Evolutionary conservation across 768 basidiomycete species (phyloP).

Genomic region (Trametes cinnabarina): DNA sequence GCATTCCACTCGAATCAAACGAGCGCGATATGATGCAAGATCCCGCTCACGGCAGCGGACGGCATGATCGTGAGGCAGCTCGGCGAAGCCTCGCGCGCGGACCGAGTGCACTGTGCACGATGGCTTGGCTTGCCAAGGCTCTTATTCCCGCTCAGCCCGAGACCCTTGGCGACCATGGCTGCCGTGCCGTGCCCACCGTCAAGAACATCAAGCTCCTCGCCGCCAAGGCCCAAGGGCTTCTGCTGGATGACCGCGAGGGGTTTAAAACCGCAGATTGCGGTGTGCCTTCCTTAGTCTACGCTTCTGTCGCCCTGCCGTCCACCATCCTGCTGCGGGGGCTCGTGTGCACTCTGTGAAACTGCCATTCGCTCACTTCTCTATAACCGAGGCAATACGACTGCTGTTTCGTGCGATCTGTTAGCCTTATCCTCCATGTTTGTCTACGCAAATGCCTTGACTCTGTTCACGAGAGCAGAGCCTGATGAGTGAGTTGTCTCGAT

Average conservation of each 20-base stretch:
- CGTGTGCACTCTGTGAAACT: background rate
- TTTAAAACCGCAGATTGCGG: conserved; percentile 8
- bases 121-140: conserved; percentile 22
- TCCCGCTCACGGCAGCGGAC: background rate
- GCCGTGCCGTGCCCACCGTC: conserved; percentile 3
- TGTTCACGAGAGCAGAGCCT: background rate
- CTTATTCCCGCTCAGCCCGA: conserved; percentile 9
- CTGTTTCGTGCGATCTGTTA: background rate
- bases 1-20: conserved; percentile 3
- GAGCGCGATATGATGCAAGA: conserved; percentile 7
- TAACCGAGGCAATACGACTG: background rate
- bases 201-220: conserved; percentile 14
- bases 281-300: background rate
- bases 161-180: conserved; percentile 19
- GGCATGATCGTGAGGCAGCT: conserved; percentile 7
- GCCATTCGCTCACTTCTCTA: background rate
- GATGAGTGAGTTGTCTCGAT: background rate
- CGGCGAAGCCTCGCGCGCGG: conserved; percentile 8
- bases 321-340: background rate
- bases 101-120: background rate
- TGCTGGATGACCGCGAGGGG: conserved; percentile 9
- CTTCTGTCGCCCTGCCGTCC: background rate
- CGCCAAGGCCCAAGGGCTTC: conserved; percentile 16
- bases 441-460: background rate
- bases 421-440: background rate